These are phyloP conservation scores for Metschnikowia continentalis DNA, from an alignment of 805 yeast species.

Conservation along the genomic window DNA sequence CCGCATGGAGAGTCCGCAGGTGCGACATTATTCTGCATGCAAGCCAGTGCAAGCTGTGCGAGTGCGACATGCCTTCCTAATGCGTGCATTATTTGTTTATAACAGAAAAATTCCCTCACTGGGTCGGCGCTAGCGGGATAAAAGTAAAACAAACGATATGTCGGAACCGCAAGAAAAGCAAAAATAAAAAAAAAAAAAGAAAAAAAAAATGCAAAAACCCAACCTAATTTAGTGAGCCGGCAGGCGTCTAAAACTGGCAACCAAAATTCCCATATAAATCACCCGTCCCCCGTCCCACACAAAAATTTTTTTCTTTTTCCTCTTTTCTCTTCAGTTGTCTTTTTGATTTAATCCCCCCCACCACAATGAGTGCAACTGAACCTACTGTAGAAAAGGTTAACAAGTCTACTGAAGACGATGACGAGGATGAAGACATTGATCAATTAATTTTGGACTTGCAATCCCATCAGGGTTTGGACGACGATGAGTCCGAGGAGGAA, in stretches of 20 bases:
- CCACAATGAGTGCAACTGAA: constrained; percentile 37
- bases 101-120: constrained; percentile 19
- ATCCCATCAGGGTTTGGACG: constrained; percentile 49
- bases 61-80: constrained; percentile 17
- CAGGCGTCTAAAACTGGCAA: constrained; percentile 5
- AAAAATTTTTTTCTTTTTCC: constrained; percentile 4
- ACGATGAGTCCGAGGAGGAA: constrained; percentile 26
- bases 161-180: constrained; percentile 5
- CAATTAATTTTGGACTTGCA: constrained; percentile 76
- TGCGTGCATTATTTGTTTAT: constrained; percentile 19
- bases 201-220: constrained; percentile 5
- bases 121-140: constrained; percentile 7
- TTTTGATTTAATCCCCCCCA: constrained; percentile 7
- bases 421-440: constrained; percentile 51
- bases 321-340: constrained; percentile 15
- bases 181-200: constrained; percentile 4
- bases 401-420: constrained; percentile 48
- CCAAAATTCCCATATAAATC: constrained; percentile 15
- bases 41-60: neutral
- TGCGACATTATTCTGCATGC: constrained; percentile 3
- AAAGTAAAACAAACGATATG: constrained; percentile 8
- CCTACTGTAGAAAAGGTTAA: constrained; percentile 54
- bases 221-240: constrained; percentile 4
- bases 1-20: neutral
- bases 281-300: constrained; percentile 7